Evolutionary conservation across 352 stramenopile genomes (phyloP).

Genomic region (Paralagenidium karlingii): DNA sequence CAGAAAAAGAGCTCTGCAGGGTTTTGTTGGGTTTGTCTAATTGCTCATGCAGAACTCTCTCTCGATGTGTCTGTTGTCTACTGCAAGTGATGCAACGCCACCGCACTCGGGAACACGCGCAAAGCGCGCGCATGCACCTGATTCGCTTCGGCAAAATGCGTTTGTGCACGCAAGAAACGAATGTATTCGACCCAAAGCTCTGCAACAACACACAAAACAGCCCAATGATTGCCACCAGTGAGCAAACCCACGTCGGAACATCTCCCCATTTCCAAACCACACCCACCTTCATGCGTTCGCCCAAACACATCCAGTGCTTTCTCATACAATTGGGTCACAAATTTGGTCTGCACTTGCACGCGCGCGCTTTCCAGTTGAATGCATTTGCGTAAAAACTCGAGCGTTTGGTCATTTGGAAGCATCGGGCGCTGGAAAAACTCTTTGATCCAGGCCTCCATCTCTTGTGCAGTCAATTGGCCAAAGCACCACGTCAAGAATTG

Average conservation of each 20-base stretch:
- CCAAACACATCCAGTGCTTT: constrained; percentile 76
- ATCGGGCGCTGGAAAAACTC: constrained; percentile 59
- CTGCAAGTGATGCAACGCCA: too few relatives aligned
- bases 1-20: too few relatives aligned
- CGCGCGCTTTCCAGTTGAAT: constrained; percentile 56
- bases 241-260: constrained; percentile 19
- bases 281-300: constrained; percentile 19
- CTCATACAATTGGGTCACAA: constrained; percentile 62
- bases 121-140: constrained; percentile 54
- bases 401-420: constrained; percentile 40
- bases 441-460: constrained; percentile 40
- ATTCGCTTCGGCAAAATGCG: constrained; percentile 36
- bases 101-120: constrained; percentile 26
- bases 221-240: not conserved
- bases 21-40: too few relatives aligned
- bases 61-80: too few relatives aligned
- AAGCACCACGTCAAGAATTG: constrained; percentile 55
- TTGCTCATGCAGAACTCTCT: too few relatives aligned
- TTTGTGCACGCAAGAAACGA: constrained; percentile 28
- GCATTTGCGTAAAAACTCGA: constrained; percentile 50
- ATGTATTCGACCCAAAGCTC: constrained; percentile 57
- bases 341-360: constrained; percentile 6
- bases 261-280: too few relatives aligned
- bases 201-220: not conserved
- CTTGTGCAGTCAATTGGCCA: constrained; percentile 14